Evolutionary conservation across 176 grass and related monocot genomes (phyloP), one percentile per base, ranked within the genome.

Genomic region (Echinochloa phyllopogon): DNA sequence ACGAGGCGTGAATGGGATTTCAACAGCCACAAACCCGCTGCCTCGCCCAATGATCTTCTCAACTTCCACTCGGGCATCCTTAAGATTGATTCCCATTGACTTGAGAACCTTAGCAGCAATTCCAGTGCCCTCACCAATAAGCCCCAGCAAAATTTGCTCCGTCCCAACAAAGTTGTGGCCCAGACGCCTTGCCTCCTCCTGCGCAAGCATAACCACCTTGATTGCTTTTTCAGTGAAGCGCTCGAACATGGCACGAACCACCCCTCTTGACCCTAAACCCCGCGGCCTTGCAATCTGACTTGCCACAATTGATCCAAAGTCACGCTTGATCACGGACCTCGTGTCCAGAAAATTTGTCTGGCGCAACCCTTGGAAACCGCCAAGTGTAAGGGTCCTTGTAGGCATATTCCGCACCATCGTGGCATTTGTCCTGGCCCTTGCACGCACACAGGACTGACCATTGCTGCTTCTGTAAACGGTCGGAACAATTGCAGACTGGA

Each of bases 101-200:
- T 99, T 95, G 7, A 99, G 77, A 83, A 99, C 96, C 88, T 96
- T 99, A 0, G 93, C 96, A 3, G 96, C 96, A 87, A 96, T 96
- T 47, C 94, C 90, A 45, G 93, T 96, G 21, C 94, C 96, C 82
- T 96, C 94, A 33, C 96, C 91, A 40, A 96, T 92, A 85, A 99
- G 87, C 24, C 91, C 96, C 78, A 99, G 71, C 33, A 99, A 72
- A 80, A 99, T 94, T 67, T 99, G 96, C 42, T 99, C 96, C 44
- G 94, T 96, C 33, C 96, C 96, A 89, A 99, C 96, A 89, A 94
- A 99, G 58, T 96, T 99, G 86, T 96, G 91, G 5, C 96, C 96
- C 4, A 96, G 83, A 7, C 89, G 89, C 33, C 96, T 95, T 6
- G 96, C 93, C 87, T 98, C 96, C 81, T 98, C 95, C 72, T 95